These are phyloP conservation scores for Diplogelasinospora grovesii DNA, from an alignment of 495 filamentous ascomycete genomes.

Conservation along the genomic window DNA sequence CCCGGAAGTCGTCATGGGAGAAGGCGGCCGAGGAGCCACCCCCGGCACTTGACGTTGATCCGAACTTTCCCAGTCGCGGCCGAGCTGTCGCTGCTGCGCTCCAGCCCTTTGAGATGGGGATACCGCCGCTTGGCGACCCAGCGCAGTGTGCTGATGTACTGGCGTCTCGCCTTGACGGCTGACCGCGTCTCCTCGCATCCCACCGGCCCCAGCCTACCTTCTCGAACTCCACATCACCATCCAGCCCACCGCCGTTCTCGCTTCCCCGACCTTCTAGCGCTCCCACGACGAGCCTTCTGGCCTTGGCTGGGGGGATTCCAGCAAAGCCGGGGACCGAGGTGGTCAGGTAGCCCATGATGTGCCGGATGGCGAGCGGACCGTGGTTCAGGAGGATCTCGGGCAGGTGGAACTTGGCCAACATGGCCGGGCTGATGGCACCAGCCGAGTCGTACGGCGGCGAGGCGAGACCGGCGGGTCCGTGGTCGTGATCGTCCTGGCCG, in stretches of 20 bases:
- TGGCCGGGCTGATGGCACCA: slow-evolving; percentile 74
- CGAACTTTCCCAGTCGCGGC: slow-evolving; percentile 36
- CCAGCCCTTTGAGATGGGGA: slow-evolving; percentile 59
- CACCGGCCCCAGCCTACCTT: slow-evolving; percentile 98
- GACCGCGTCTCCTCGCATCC: slow-evolving; percentile 72
- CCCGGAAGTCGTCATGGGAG: slow-evolving; percentile 66
- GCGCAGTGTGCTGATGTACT: no score
- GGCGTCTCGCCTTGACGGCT: slow-evolving; percentile 53
- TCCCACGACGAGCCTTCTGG: slow-evolving; percentile 77
- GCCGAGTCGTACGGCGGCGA: slow-evolving; percentile 60
- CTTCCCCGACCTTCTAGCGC: slow-evolving; percentile 71
- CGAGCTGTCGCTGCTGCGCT: slow-evolving; percentile 38
- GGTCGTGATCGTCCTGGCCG: slow-evolving; percentile 51
- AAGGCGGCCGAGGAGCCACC: slow-evolving; percentile 43
- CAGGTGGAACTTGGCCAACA: slow-evolving; percentile 88
- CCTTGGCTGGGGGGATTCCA: slow-evolving; percentile 83
- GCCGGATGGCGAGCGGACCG: slow-evolving; percentile 87
- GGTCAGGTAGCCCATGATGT: slow-evolving; percentile 89
- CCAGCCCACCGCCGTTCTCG: slow-evolving; percentile 52
- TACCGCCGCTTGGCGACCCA: slow-evolving; percentile 40
- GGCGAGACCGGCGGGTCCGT: slow-evolving; percentile 30
- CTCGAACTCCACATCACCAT: slow-evolving; percentile 81
- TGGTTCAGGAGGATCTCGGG: slow-evolving; percentile 84
- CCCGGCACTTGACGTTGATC: slow-evolving; percentile 57
- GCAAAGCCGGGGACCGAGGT: slow-evolving; percentile 91